A percentile compares a stretch with the other conserved stretches of the same genome.
These are phyloP conservation scores for Elongisporangium undulatum DNA, from an alignment of 352 stramenopile species.

Conservation along the genomic window DNA sequence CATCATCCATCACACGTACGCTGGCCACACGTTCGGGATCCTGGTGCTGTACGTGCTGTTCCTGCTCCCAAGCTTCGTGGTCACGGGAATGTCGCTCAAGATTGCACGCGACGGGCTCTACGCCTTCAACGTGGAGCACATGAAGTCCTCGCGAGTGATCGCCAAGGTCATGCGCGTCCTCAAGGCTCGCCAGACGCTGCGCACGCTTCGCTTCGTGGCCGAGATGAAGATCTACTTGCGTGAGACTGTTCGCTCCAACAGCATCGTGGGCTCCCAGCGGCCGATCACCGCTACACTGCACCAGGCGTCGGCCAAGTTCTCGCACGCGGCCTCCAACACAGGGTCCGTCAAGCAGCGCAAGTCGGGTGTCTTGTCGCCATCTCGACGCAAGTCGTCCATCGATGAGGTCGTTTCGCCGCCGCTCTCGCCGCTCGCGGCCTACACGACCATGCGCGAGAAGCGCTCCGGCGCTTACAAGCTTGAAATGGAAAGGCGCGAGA, in stretches of 20 bases:
- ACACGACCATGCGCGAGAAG: constrained; percentile 34
- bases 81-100: constrained; percentile 56
- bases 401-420: constrained; percentile 18
- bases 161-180: constrained; percentile 58
- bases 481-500: constrained; percentile 64
- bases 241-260: constrained; percentile 34
- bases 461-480: constrained; percentile 49
- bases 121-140: constrained; percentile 73
- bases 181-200: constrained; percentile 61
- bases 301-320: constrained; percentile 24
- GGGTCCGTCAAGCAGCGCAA: constrained; percentile 13
- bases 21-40: constrained; percentile 9
- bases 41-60: constrained; percentile 37
- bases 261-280: neutral
- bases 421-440: constrained; percentile 46
- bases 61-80: constrained; percentile 45
- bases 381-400: neutral
- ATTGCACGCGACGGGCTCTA: constrained; percentile 67
- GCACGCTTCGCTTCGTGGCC: constrained; percentile 68
- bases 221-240: constrained; percentile 79
- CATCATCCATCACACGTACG: constrained; percentile 23
- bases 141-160: constrained; percentile 65
- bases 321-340: no score
- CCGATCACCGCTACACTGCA: constrained; percentile 34
- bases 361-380: constrained; percentile 11